A percentile compares a stretch with the other conserved stretches of the same genome.
Evolutionary conservation across 2,329 filamentous ascomycete species (phyloP).

Genomic region (Exophiala aquamarina): DNA sequence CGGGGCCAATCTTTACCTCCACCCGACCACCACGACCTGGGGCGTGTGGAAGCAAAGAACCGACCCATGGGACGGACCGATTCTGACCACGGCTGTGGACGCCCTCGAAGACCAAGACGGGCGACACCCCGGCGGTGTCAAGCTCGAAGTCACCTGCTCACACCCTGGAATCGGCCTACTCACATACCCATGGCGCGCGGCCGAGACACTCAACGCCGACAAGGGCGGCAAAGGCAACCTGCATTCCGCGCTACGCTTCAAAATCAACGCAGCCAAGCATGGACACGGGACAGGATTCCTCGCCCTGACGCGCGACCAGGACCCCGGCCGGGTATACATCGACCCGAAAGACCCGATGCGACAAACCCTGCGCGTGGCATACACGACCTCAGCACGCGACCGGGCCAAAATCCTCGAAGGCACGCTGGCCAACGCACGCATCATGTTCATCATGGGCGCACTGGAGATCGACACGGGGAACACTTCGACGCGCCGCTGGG

Average conservation of each 20-base stretch:
- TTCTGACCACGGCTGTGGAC: conserved; percentile 74
- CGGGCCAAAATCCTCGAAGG: conserved; percentile 70
- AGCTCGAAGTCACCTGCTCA: conserved; percentile 66
- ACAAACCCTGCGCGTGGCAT: conserved; percentile 66
- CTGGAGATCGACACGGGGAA: conserved; percentile 72
- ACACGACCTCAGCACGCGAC: conserved; percentile 71
- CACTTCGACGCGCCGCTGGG: conserved; percentile 64
- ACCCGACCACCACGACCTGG: conserved; percentile 57
- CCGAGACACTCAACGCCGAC: not conserved
- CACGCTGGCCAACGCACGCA: conserved; percentile 68
- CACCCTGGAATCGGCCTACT: conserved; percentile 14
- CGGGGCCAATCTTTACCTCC: conserved; percentile 77
- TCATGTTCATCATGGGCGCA: conserved; percentile 76
- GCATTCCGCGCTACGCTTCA: conserved; percentile 64
- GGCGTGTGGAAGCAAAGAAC: conserved; percentile 24
- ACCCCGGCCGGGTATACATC: conserved; percentile 70
- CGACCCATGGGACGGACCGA: conserved; percentile 58
- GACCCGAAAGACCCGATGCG: conserved; percentile 71
- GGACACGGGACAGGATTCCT: conserved; percentile 72
- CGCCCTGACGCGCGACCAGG: conserved; percentile 71
- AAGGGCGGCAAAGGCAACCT: not conserved
- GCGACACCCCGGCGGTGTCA: conserved; percentile 71
- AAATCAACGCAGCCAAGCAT: conserved; percentile 68
- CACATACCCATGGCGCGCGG: conserved; percentile 64
- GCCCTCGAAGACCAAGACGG: conserved; percentile 80